Conservation (phyloP, 768 basidiomycete genomes). For the Russula lepida region DNA sequence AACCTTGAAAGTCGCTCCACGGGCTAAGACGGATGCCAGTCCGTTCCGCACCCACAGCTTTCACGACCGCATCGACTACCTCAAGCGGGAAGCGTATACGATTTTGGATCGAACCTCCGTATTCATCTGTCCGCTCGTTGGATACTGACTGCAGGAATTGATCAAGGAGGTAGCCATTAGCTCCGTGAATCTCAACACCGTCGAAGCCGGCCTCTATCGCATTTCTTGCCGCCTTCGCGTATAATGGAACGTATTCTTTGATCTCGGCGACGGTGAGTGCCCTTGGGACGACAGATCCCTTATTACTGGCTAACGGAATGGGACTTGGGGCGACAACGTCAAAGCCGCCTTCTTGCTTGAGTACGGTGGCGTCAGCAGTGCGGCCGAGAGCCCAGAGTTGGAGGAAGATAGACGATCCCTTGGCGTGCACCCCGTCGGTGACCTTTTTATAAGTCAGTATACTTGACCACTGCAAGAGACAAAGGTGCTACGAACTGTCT, state of each 20-base stretch:
- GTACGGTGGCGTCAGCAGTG: slow-evolving; percentile 27
- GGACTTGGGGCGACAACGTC: slow-evolving; percentile 21
- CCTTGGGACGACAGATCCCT: slow-evolving; percentile 18
- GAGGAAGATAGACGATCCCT: slow-evolving; percentile 42
- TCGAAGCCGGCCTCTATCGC: slow-evolving; percentile 37
- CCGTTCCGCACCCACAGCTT: slow-evolving; percentile 33
- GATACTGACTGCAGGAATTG: slow-evolving; percentile 31
- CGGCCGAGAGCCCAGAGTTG: slow-evolving; percentile 56
- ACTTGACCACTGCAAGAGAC: neutral
- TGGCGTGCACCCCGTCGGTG: slow-evolving; percentile 47
- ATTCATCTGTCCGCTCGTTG: slow-evolving; percentile 37
- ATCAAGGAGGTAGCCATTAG: slow-evolving; percentile 27
- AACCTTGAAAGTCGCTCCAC: slow-evolving; percentile 27
- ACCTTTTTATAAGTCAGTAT: slow-evolving; percentile 32
- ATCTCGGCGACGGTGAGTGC: slow-evolving; percentile 25
- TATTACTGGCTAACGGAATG: slow-evolving; percentile 18
- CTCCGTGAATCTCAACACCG: slow-evolving; percentile 32
- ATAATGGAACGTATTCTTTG: slow-evolving; percentile 23
- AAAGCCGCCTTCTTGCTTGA: slow-evolving; percentile 32
- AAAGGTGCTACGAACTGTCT: slow-evolving; percentile 27
- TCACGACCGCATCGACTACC: slow-evolving; percentile 30
- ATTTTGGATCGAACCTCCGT: slow-evolving; percentile 40
- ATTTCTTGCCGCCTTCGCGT: slow-evolving; percentile 29
- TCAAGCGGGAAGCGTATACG: slow-evolving; percentile 34
- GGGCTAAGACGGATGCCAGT: slow-evolving; percentile 33